Percentiles rank a stretch among this genome's conserved stretches.
These are phyloP conservation scores for Sarocladium strictum DNA, from an alignment of 2,329 filamentous ascomycete genomes.

Conservation along the genomic window DNA sequence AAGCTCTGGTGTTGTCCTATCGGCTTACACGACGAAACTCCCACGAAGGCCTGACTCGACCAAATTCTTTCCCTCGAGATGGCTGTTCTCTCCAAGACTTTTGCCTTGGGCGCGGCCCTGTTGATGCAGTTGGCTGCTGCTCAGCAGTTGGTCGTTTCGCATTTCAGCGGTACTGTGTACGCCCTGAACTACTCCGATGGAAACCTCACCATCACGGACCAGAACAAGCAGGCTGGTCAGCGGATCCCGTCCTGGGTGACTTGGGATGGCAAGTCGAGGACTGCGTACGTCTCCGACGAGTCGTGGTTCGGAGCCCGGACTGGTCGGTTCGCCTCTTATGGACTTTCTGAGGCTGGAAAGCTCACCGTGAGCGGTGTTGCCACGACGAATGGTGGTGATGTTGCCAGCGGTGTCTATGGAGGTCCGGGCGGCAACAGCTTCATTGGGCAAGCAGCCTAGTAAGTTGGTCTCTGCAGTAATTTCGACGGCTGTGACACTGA, in stretches of 20 bases:
- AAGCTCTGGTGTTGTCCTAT: background rate
- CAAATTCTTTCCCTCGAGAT: background rate
- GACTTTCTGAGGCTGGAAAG: constrained; percentile 5
- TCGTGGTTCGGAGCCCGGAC: constrained; percentile 11
- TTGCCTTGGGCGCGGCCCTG: background rate
- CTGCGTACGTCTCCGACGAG: constrained; percentile 15
- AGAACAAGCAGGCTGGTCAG: constrained; percentile 10
- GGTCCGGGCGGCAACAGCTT: constrained; percentile 31
- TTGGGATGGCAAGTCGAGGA: constrained; percentile 11
- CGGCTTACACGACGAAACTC: background rate
- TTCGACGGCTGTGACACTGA: constrained; percentile 10
- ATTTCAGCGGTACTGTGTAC: constrained; percentile 16
- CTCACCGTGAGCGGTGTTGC: constrained; percentile 2
- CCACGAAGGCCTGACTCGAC: background rate
- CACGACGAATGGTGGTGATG: constrained; percentile 6
- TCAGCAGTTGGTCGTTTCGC: constrained; percentile 15
- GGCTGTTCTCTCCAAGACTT: constrained; percentile 8
- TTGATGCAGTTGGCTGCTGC: constrained; percentile 12
- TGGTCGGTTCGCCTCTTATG: constrained; percentile 3
- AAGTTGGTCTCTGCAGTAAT: constrained; percentile 14
- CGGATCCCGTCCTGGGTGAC: constrained; percentile 16
- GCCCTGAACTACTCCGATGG: constrained; percentile 12
- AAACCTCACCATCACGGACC: constrained; percentile 12
- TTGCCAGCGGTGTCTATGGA: constrained; percentile 33
- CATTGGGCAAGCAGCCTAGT: constrained; percentile 40